These are phyloP conservation scores for Pisolithus thermaeus DNA, from an alignment of 1,284 basidiomycete species.

Conservation along the genomic window DNA sequence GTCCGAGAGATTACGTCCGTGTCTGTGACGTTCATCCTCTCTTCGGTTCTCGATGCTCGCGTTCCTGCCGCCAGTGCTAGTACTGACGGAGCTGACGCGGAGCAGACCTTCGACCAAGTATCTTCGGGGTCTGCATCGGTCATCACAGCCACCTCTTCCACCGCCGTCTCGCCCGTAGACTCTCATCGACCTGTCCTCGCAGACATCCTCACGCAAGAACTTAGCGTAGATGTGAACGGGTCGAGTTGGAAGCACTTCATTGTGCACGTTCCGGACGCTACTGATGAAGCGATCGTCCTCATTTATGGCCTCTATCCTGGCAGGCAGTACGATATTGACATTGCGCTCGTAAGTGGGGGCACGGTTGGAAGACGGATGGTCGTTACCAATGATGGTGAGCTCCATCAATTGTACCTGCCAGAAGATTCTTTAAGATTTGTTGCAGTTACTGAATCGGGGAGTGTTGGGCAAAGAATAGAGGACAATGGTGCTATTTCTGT, in stretches of 20 bases:
- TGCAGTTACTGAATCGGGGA: constrained; percentile 22
- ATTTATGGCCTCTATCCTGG: constrained; percentile 77
- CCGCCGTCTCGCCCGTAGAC: constrained; percentile 24
- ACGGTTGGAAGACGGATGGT: constrained; percentile 44
- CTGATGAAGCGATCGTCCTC: constrained; percentile 75
- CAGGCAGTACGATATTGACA: constrained; percentile 73
- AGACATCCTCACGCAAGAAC: constrained; percentile 62
- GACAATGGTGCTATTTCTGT: not conserved
- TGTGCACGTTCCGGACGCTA: constrained; percentile 67
- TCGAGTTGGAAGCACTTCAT: constrained; percentile 70
- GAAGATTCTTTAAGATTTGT: not conserved
- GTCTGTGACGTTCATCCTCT: constrained; percentile 68
- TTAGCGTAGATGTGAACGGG: constrained; percentile 73
- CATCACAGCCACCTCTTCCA: constrained; percentile 1
- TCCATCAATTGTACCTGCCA: not conserved
- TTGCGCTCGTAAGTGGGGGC: constrained; percentile 61
- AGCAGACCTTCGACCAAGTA: constrained; percentile 6
- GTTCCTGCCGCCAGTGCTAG: constrained; percentile 6
- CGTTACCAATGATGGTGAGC: constrained; percentile 56
- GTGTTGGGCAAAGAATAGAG: constrained; percentile 7
- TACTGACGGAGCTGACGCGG: constrained; percentile 12
- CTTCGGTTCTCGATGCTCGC: constrained; percentile 39
- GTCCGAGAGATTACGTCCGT: constrained; percentile 73
- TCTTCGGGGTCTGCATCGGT: not conserved
- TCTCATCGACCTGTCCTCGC: constrained; percentile 40